Evolutionary conservation across 106 monocot species (phyloP).

Genomic region (Vanilla planifolia): DNA sequence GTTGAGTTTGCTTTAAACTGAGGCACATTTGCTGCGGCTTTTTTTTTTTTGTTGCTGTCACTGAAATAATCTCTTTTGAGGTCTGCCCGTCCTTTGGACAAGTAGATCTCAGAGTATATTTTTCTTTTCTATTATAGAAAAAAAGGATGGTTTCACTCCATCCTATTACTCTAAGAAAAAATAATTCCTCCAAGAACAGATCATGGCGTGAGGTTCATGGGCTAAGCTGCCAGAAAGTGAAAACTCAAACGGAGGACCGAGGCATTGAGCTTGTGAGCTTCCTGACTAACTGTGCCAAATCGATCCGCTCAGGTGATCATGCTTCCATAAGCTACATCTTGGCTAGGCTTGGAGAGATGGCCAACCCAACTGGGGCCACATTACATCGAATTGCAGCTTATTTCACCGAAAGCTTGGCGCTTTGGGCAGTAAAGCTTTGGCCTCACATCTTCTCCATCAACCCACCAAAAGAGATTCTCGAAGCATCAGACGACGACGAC

Average conservation of each 20-base stretch:
- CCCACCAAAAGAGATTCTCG: slow-evolving; percentile 24
- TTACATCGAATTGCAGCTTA: slow-evolving; percentile 61
- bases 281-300: not conserved
- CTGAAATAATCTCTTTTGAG: no score
- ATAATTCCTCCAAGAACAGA: slow-evolving; percentile 12
- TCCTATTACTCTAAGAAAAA: slow-evolving; percentile 11
- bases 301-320: slow-evolving; percentile 20
- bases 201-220: not conserved
- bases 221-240: not conserved
- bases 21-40: no score
- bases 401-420: slow-evolving; percentile 60
- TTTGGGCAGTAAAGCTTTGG: slow-evolving; percentile 44
- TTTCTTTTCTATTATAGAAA: no score
- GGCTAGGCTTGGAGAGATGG: slow-evolving; percentile 45
- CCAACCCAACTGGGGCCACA: slow-evolving; percentile 40
- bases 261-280: not conserved
- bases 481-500: slow-evolving; percentile 11
- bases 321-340: slow-evolving; percentile 41
- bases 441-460: slow-evolving; percentile 50
- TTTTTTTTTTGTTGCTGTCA: no score
- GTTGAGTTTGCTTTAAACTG: no score
- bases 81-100: no score
- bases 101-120: no score
- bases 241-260: not conserved
- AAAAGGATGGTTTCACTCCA: not conserved